A percentile compares a stretch with the other conserved stretches of the same genome.
phyloP scores from a whole-genome alignment of 2,329 filamentous ascomycete genomes.

The Alternaria ethzedia region DNA sequence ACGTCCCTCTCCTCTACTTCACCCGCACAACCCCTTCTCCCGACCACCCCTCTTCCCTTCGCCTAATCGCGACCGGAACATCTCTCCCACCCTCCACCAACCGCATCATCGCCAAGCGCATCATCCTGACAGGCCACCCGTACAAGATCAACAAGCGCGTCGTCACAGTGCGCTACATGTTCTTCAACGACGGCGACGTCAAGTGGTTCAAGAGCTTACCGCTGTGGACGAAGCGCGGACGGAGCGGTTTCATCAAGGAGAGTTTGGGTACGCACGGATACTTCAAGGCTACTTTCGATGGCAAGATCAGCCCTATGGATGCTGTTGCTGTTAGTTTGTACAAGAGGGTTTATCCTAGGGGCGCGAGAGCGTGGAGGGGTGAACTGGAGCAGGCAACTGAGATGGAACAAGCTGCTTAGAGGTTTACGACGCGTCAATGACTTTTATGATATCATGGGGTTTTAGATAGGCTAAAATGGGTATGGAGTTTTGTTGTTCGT shows the following conservation, averaged over 20 bases:
- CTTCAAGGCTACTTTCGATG: slow-evolving; percentile 98
- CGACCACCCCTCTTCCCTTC: slow-evolving; percentile 55
- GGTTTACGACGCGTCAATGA: not conserved
- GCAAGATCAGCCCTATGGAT: slow-evolving; percentile 93
- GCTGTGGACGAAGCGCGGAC: slow-evolving; percentile 88
- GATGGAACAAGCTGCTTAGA: not conserved
- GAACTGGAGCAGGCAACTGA: slow-evolving; percentile 8
- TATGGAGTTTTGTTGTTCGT: slow-evolving; percentile 10
- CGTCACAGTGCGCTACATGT: slow-evolving; percentile 99
- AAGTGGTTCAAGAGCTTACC: slow-evolving; percentile 98
- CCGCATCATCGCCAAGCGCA: slow-evolving; percentile 89
- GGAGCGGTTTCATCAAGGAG: slow-evolving; percentile 93
- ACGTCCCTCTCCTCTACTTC: slow-evolving; percentile 90
- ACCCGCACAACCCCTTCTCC: slow-evolving; percentile 60
- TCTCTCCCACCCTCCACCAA: slow-evolving; percentile 75
- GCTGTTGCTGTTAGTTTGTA: slow-evolving; percentile 80
- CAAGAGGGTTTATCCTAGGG: slow-evolving; percentile 68
- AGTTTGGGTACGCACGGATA: slow-evolving; percentile 96
- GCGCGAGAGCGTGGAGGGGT: slow-evolving; percentile 58
- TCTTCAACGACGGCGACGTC: slow-evolving; percentile 95
- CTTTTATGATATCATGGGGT: slow-evolving; percentile 22
- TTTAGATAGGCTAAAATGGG: slow-evolving; percentile 29
- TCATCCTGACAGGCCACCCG: slow-evolving; percentile 92
- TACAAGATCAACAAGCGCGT: slow-evolving; percentile 99
- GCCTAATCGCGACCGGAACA: slow-evolving; percentile 86